Evolutionary conservation across 2,329 filamentous ascomycete species (phyloP), one percentile per base, ranked within the genome.

Genomic region (Pestalotiopsis sp.): DNA sequence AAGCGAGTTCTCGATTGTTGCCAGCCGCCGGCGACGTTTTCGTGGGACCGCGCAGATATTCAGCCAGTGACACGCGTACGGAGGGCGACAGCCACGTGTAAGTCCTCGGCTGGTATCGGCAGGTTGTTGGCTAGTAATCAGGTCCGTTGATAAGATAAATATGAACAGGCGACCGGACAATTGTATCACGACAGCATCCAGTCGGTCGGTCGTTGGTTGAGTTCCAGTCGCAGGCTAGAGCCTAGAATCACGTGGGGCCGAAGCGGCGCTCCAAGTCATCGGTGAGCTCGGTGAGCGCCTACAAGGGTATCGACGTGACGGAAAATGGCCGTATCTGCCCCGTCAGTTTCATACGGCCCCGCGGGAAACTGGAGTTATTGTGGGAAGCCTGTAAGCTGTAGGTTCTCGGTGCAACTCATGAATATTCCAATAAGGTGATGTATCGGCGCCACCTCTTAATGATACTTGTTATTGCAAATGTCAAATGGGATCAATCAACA

Each of bases 201-300:
- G 45, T 13, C 14, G 57, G 23, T 23, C 31, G 31, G 57, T 59
- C 6, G 57, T 59, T 59, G 57, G 31, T 23, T 39, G 25, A 36
- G n/a, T 36, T 36, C 59, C 57, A 59, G 59, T 62, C 27, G 27
- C 23, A n/a, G 17, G 20, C 20, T 52, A 52, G 45, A 20, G 45
- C 45, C 38, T 39, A 17, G 59, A 36, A 59, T 62, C 59, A 62
- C 59, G 59, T 62, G 59, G 59, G 31, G 25, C 59, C 38, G 36
- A 27, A 38, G 17, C 27, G 31, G 20, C 27, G 27, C 31, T 59
- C 31, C 31, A 36, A 36, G 23, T 23, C 27, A 36, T 62, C 59
- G 36, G 59, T 62, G 59, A 62, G 59, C 59, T 62, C 59, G 59
- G 59, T 62, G 27, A 62, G 36, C 7, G 17, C n/a, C 3, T 39